These are phyloP conservation scores for Cryptococcus jaspeensis DNA, from an alignment of 1,284 basidiomycete species.

Conservation along the genomic window DNA sequence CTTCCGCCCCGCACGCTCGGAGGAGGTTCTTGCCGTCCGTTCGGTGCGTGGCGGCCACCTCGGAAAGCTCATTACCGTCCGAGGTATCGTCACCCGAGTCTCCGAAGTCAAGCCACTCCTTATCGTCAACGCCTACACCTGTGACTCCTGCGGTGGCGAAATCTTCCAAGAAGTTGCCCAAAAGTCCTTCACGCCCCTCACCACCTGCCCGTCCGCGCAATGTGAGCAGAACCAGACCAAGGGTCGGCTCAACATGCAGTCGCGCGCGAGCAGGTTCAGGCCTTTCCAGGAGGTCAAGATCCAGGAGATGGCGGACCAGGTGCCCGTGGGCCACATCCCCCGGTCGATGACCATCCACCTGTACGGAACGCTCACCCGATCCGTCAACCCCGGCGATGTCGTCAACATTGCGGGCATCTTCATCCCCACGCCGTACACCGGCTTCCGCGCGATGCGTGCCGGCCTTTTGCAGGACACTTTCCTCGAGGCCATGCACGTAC, in stretches of 20 bases:
- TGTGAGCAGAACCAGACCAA: conserved; percentile 85
- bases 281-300: conserved; percentile 99
- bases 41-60: conserved; percentile 82
- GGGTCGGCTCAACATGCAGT: conserved; percentile 96
- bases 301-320: conserved; percentile 99
- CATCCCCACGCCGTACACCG: conserved; percentile 84
- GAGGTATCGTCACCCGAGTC: conserved; percentile 96
- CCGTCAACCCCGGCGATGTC: conserved; percentile 93
- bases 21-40: conserved; percentile 77
- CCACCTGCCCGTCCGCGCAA: conserved; percentile 79
- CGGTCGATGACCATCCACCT: conserved; percentile 97
- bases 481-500: conserved; percentile 84
- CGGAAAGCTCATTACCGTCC: conserved; percentile 89
- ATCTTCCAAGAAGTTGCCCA: conserved; percentile 98
- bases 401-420: conserved; percentile 88
- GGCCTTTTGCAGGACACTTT: conserved; percentile 97
- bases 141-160: conserved; percentile 96
- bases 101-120: conserved; percentile 98
- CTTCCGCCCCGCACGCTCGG: conserved; percentile 75
- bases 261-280: conserved; percentile 92
- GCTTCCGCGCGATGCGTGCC: conserved; percentile 84
- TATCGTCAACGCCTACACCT: conserved; percentile 97
- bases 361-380: conserved; percentile 82
- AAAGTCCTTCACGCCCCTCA: conserved; percentile 85
- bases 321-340: conserved; percentile 98